Conservation (phyloP, 805 yeast species). For the Lachancea lanzarotensis region DNA sequence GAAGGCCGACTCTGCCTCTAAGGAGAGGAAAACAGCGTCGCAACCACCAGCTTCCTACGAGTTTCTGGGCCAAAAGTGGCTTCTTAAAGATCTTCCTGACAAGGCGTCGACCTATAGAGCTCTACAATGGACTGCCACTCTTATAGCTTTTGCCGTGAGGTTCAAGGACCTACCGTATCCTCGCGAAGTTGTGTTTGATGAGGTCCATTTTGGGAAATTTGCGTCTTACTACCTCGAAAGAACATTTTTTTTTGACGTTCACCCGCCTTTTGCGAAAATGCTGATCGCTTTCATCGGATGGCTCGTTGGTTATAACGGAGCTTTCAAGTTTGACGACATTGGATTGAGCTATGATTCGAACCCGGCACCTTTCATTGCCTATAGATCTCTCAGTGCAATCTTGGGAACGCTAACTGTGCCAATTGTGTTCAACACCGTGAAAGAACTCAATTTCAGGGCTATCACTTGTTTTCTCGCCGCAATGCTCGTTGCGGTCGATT, state of each 20-base stretch:
- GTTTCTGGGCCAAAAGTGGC: constrained; percentile 25
- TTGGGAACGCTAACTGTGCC: constrained; percentile 82
- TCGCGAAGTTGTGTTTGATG: constrained; percentile 75
- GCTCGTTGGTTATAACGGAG: constrained; percentile 85
- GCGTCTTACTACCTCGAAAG: constrained; percentile 82
- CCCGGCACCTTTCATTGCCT: constrained; percentile 80
- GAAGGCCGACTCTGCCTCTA: constrained; percentile 3
- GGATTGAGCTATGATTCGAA: constrained; percentile 75
- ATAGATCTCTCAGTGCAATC: constrained; percentile 72
- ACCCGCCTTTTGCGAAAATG: constrained; percentile 96
- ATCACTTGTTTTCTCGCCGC: constrained; percentile 75
- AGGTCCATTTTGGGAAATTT: constrained; percentile 81
- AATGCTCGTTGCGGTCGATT: constrained; percentile 71
- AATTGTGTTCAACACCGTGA: constrained; percentile 73
- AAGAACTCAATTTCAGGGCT: constrained; percentile 74
- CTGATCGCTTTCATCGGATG: constrained; percentile 87
- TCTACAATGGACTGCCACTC: constrained; percentile 56
- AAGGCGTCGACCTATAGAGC: constrained; percentile 35
- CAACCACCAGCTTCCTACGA: constrained; percentile 3
- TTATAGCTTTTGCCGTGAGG: constrained; percentile 58
- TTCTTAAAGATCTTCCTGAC: constrained; percentile 24
- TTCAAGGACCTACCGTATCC: constrained; percentile 60
- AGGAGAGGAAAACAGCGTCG: constrained; percentile 4
- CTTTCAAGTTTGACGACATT: constrained; percentile 82
- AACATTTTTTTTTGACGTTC: constrained; percentile 91